Evolutionary conservation across 1,284 basidiomycete genomes (phyloP).

Genomic region (Cryptococcus sp.): DNA sequence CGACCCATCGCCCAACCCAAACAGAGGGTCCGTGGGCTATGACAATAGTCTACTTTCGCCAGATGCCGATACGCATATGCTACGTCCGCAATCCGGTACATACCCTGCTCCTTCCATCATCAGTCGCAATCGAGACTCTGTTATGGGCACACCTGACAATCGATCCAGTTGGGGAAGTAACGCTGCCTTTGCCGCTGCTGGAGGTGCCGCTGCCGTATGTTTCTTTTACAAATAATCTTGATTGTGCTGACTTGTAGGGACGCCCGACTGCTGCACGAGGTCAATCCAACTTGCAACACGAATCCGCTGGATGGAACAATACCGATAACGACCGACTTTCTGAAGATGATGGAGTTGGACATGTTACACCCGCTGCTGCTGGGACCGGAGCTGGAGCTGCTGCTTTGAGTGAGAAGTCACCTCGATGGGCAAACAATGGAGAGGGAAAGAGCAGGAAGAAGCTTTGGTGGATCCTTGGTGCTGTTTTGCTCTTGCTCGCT

Average conservation of each 20-base stretch:
- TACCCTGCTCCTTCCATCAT: constrained; percentile 35
- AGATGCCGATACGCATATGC: constrained; percentile 3
- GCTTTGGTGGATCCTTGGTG: constrained; percentile 33
- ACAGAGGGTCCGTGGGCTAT: no score
- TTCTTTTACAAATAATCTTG: neutral
- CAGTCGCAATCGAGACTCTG: constrained; percentile 29
- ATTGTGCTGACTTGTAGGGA: neutral
- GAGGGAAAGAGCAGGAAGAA: constrained; percentile 31
- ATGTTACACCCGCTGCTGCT: constrained; percentile 24
- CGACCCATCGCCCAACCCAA: neutral
- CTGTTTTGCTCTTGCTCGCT: constrained; percentile 29
- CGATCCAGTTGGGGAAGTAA: constrained; percentile 31
- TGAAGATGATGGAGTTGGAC: constrained; percentile 30
- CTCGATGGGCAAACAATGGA: constrained; percentile 22
- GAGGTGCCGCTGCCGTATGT: constrained; percentile 22
- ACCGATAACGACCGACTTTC: constrained; percentile 19
- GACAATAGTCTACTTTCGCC: neutral
- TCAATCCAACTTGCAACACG: constrained; percentile 27
- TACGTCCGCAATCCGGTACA: constrained; percentile 16
- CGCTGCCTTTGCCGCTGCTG: constrained; percentile 20
- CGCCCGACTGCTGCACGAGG: constrained; percentile 15
- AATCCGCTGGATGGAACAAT: constrained; percentile 24
- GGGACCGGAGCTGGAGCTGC: constrained; percentile 6
- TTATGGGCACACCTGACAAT: constrained; percentile 20
- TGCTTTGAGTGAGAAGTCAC: constrained; percentile 27